phyloP scores from a whole-genome alignment of 148 eudicot genomes.

The Heliamphora exappendiculata region DNA sequence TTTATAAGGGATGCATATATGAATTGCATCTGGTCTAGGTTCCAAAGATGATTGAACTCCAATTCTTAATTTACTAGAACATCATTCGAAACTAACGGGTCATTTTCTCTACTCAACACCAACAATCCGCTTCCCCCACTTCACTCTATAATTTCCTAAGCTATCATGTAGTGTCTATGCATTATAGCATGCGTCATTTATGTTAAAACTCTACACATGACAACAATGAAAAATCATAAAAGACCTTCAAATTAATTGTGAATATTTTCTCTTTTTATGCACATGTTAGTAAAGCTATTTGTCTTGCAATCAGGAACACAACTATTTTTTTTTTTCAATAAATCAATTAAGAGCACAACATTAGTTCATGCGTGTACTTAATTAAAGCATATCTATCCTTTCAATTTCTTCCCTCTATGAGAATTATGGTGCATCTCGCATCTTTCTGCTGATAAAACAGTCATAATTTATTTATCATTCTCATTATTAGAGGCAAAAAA shows the following conservation, averaged over 20 bases:
- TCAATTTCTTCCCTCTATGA: not conserved
- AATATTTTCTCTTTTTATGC: not conserved
- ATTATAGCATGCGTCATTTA: not conserved
- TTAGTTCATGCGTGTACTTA: not conserved
- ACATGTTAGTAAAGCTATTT: not conserved
- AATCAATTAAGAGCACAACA: not conserved
- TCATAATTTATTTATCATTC: not conserved
- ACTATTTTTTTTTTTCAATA: not conserved
- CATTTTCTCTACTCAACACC: not conserved
- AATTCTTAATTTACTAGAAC: not conserved
- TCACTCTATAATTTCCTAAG: not conserved
- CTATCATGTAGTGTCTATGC: not conserved
- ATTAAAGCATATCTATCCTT: not conserved
- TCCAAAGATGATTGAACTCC: not conserved
- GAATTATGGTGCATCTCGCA: not conserved
- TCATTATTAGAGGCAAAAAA: conserved; percentile 4
- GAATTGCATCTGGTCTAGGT: not conserved
- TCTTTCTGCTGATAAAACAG: not conserved
- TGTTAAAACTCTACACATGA: not conserved
- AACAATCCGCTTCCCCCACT: not conserved
- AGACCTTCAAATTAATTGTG: not conserved
- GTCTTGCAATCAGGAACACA: not conserved
- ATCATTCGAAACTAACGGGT: not conserved
- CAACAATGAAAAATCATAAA: not conserved
- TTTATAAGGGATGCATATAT: not conserved